Evolutionary conservation across 1,139 yeast genomes (phyloP).

Genomic region (Sugiyamaella neomexicana): DNA sequence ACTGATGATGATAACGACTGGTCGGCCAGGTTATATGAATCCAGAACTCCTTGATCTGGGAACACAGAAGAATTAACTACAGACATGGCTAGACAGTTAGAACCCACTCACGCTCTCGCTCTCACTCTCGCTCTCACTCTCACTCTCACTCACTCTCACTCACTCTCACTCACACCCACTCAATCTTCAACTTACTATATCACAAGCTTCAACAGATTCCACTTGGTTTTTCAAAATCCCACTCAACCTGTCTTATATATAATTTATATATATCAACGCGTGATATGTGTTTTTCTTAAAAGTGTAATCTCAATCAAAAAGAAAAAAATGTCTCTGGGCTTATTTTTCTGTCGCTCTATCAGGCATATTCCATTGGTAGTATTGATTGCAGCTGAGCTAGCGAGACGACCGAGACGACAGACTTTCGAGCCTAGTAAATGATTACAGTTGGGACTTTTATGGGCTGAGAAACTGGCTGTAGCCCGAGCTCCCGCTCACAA

Average conservation of each 20-base stretch:
- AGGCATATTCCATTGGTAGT: background rate
- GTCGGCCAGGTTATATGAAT: background rate
- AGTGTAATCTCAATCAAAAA: background rate
- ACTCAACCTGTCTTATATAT: background rate
- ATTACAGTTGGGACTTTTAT: too few species aligned
- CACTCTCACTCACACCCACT: too few species aligned
- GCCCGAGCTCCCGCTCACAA: too few species aligned
- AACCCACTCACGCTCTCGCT: too few species aligned
- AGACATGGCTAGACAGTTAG: constrained; percentile 3
- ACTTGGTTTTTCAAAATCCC: background rate
- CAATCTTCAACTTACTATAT: too few species aligned
- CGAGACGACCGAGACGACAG: too few species aligned
- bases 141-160: too few species aligned
- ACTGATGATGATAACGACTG: constrained; percentile 11
- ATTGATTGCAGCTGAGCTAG: too few species aligned
- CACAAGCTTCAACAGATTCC: background rate
- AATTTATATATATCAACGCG: background rate
- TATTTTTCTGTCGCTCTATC: background rate
- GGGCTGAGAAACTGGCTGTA: too few species aligned
- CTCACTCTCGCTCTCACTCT: too few species aligned
- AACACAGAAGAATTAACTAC: constrained; percentile 4
- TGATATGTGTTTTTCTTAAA: background rate
- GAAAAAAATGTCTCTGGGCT: background rate
- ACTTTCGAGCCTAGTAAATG: too few species aligned
- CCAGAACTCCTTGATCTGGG: constrained; percentile 6